Evolutionary conservation across 495 filamentous ascomycete species (phyloP).

Genomic region (Friedmanniomyces endolithicus): DNA sequence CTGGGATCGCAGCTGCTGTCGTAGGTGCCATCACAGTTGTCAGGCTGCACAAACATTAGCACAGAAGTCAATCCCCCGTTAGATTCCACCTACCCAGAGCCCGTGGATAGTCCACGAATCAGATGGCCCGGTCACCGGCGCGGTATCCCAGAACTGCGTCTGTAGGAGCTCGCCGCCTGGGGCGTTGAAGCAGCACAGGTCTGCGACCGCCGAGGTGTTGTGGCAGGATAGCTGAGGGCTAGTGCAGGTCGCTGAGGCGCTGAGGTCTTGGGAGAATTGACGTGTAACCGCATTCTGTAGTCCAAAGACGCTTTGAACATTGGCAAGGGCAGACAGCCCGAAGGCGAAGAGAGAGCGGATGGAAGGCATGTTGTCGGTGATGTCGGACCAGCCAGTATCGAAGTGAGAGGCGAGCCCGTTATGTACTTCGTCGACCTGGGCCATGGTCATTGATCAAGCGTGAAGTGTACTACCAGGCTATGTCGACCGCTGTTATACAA

Average conservation of each 20-base stretch:
- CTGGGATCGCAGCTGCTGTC: slow-evolving; percentile 57
- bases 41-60: slow-evolving; percentile 38
- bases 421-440: not conserved
- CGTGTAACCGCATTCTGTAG: not conserved
- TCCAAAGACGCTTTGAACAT: slow-evolving; percentile 7
- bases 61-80: not conserved
- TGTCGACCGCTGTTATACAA: not conserved
- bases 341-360: slow-evolving; percentile 1
- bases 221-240: slow-evolving; percentile 47
- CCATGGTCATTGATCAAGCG: not conserved
- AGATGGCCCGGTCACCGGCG: slow-evolving; percentile 54
- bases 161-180: slow-evolving; percentile 61
- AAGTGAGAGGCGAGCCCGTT: not conserved
- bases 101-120: slow-evolving; percentile 83
- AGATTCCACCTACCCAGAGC: slow-evolving; percentile 41
- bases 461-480: not conserved
- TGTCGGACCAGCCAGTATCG: not conserved
- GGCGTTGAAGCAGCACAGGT: slow-evolving; percentile 66
- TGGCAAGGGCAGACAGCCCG: slow-evolving; percentile 7
- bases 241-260: slow-evolving; percentile 29
- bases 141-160: slow-evolving; percentile 80
- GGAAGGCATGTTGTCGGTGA: slow-evolving; percentile 10
- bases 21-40: slow-evolving; percentile 72
- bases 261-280: not conserved
- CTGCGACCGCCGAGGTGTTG: slow-evolving; percentile 39